A percentile compares a stretch with the other conserved stretches of the same genome.
Conservation (phyloP, 1,139 yeast genomes). For the Geotrichum cucujoidarum region DNA sequence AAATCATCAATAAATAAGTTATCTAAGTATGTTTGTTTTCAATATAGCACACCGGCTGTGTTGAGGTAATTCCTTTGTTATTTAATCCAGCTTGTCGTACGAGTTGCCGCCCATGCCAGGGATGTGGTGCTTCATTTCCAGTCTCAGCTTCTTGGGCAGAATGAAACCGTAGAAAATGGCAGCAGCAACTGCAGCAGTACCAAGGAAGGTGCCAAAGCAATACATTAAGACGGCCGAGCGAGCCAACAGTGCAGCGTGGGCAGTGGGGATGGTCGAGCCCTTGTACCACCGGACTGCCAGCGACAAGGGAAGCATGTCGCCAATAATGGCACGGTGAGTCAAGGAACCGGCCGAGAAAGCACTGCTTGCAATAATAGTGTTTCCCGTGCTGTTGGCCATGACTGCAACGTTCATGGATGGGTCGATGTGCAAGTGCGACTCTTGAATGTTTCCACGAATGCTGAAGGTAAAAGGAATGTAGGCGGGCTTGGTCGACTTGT, state of each 20-base stretch:
- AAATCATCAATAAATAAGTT: conserved; percentile 2
- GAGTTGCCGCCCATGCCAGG: conserved; percentile 16
- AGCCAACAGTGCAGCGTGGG: conserved; percentile 16
- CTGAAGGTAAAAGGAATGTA: conserved; percentile 57
- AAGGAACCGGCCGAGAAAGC: conserved; percentile 64
- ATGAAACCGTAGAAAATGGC: conserved; percentile 25
- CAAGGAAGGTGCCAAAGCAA: conserved; percentile 22
- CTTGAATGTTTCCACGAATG: conserved; percentile 63
- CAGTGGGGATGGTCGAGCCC: conserved; percentile 20
- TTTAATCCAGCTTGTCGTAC: conserved; percentile 13
- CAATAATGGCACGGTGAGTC: conserved; percentile 60
- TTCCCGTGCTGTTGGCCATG: conserved; percentile 26
- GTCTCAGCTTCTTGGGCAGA: conserved; percentile 25
- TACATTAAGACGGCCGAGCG: conserved; percentile 17
- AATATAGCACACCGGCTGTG: no score
- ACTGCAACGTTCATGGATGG: conserved; percentile 52
- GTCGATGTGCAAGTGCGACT: conserved; percentile 67
- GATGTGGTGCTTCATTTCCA: conserved; percentile 20
- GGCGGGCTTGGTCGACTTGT: conserved; percentile 8
- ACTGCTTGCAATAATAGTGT: conserved; percentile 47
- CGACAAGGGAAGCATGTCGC: conserved; percentile 54
- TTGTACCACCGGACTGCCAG: conserved; percentile 57
- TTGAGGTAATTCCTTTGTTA: no score
- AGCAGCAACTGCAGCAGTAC: conserved; percentile 22
- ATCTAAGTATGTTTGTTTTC: no score